Evolutionary conservation across 768 basidiomycete genomes (phyloP), one percentile per base, ranked within the genome.

Genomic region (Podaxis rugospora): DNA sequence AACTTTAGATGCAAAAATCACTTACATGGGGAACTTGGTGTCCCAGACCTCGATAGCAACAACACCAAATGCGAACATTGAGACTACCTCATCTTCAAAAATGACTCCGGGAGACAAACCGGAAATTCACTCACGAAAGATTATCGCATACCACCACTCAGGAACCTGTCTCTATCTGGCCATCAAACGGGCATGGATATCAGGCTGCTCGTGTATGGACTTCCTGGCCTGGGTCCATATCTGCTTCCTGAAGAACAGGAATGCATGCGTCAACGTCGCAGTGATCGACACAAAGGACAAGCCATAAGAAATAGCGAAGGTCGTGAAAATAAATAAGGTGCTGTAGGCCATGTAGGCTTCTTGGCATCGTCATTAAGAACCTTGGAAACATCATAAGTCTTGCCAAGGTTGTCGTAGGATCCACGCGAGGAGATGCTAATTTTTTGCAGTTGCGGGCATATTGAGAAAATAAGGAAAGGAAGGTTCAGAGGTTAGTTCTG

Each of bases 161-260:
- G 92, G 92, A 14, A 93, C 79, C 65, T 88, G 89, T 1, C 76
- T 78, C 69, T 95, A 95, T 52, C 75, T 73, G 11, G 81, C 76
- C 93, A 94, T 94, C 39, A 94, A 77, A 11, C 90, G 83, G 18
- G 90, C 89, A 66, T 94, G 92, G 62, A 94, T 84, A 73, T 94
- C 92, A 1, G 89, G 87, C 67, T 93, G 90, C 66, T 93, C 92
- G 50, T 80, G 72, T 74, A 92, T 81, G 11, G 90, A 81, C 55
- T 87, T 83, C 52, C 86, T 84, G 28, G 86, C 74, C 70, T 92
- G 90, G 0, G 71, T 74, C 85, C 83, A 88, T 57, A 93, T 89
- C 68, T 90, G 89, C 68, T 90, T 88, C 65, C 90, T 84, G 80
- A 86, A 90, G 73, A 83, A 91, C 39, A 93, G 76, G 70, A 76